Conservation (phyloP, 176 grass and related monocot species). For the Phyllostachys edulis region DNA sequence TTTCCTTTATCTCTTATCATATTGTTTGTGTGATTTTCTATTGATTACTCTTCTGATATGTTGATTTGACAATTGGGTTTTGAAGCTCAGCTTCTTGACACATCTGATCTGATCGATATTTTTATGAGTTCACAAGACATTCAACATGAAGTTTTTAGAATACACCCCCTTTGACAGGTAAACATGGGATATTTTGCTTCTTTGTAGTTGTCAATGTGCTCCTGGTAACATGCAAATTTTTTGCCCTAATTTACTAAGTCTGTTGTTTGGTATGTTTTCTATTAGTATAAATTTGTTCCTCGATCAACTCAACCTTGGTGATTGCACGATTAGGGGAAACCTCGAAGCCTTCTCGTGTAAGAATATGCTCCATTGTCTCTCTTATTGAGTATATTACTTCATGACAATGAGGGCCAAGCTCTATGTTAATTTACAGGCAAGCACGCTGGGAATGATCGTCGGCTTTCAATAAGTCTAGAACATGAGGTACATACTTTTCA, state of each 20-base stretch:
- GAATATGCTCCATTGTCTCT: not conserved
- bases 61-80: slow-evolving; percentile 17
- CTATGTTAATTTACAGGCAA: slow-evolving; percentile 60
- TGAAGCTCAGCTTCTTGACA: not conserved
- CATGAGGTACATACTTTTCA: slow-evolving; percentile 48
- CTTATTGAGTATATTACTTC: not conserved
- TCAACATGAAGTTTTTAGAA: slow-evolving; percentile 97
- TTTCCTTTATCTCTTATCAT: not conserved
- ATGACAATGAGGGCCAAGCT: not conserved
- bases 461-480: slow-evolving; percentile 92
- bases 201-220: not conserved
- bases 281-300: slow-evolving; percentile 76
- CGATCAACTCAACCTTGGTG: slow-evolving; percentile 57
- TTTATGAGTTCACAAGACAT: slow-evolving; percentile 33
- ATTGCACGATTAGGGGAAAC: slow-evolving; percentile 70
- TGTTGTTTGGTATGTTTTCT: not conserved
- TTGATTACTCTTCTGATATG: not conserved
- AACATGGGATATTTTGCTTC: not conserved
- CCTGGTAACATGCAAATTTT: not conserved
- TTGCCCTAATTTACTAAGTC: not conserved
- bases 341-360: slow-evolving; percentile 81
- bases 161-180: slow-evolving; percentile 89
- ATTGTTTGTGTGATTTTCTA: not conserved
- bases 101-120: not conserved
- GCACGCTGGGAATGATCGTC: slow-evolving; percentile 73